These are phyloP conservation scores for Penicillium oxalicum DNA, from an alignment of 2,329 filamentous ascomycete genomes.

Conservation along the genomic window DNA sequence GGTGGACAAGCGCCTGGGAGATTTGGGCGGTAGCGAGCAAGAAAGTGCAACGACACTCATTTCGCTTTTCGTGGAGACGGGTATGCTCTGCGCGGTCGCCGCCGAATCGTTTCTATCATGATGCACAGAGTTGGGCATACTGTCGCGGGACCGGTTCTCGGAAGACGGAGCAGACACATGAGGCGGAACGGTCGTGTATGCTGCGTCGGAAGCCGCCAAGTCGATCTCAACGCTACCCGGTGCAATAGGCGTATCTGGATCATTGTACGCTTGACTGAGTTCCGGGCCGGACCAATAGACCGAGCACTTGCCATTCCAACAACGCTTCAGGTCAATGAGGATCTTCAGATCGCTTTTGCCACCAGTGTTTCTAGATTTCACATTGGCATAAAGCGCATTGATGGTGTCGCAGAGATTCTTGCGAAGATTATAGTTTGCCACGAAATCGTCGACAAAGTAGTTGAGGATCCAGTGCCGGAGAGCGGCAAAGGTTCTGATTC, in stretches of 20 bases:
- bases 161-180: constrained; percentile 1
- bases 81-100: constrained; percentile 31
- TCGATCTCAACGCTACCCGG: constrained; percentile 67
- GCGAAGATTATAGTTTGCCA: constrained; percentile 67
- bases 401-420: constrained; percentile 72
- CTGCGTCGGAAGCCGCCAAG: constrained; percentile 36
- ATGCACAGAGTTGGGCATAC: constrained; percentile 13
- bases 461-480: constrained; percentile 96
- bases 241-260: constrained; percentile 60
- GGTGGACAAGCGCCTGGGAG: constrained; percentile 34
- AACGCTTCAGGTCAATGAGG: constrained; percentile 88
- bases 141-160: constrained; percentile 14
- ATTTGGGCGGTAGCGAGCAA: constrained; percentile 53
- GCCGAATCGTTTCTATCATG: constrained; percentile 35
- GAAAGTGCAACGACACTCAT: constrained; percentile 54
- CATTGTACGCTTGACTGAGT: constrained; percentile 53
- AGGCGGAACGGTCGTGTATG: constrained; percentile 7
- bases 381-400: constrained; percentile 55
- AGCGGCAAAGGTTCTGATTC: constrained; percentile 91
- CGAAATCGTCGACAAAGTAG: constrained; percentile 94
- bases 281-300: constrained; percentile 79
- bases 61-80: constrained; percentile 38
- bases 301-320: constrained; percentile 86
- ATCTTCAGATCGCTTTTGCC: constrained; percentile 72
- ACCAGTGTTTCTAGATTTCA: constrained; percentile 47